Conservation (phyloP, 306 rosid genomes). For the Sicyos baderoa region DNA sequence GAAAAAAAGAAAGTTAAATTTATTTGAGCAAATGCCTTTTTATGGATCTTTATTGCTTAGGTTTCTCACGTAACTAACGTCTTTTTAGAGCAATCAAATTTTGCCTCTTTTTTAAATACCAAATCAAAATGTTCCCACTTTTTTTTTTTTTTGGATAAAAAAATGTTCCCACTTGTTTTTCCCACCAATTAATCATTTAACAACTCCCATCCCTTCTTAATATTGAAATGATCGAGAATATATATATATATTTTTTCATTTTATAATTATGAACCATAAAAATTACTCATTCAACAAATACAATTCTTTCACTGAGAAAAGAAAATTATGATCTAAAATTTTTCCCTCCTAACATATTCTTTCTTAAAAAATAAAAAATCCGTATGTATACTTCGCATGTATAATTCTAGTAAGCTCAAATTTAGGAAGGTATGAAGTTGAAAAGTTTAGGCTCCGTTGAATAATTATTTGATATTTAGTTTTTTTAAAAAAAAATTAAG, state of each 20-base stretch:
- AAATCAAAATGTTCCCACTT: slow-evolving; percentile 3
- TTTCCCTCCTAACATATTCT: no score
- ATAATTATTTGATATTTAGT: no score
- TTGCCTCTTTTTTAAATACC: neutral
- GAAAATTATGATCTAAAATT: no score
- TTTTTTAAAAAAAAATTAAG: no score
- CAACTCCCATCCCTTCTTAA: slow-evolving; percentile 4
- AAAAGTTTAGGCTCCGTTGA: no score
- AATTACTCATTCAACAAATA: neutral
- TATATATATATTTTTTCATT: neutral
- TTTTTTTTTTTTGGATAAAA: no score
- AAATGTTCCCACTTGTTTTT: neutral
- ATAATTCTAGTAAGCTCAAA: no score
- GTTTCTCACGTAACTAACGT: slow-evolving; percentile 16
- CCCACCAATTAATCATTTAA: slow-evolving; percentile 11
- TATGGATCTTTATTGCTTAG: slow-evolving; percentile 6
- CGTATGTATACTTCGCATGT: no score
- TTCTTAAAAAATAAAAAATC: no score
- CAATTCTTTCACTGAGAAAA: neutral
- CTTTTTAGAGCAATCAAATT: slow-evolving; percentile 14
- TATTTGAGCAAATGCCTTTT: neutral
- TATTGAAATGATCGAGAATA: neutral
- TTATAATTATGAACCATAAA: neutral
- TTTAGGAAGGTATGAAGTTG: no score
- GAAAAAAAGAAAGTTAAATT: neutral